These are phyloP conservation scores for Xerocomus minutiporus DNA, from an alignment of 1,284 basidiomycete genomes.

Conservation along the genomic window DNA sequence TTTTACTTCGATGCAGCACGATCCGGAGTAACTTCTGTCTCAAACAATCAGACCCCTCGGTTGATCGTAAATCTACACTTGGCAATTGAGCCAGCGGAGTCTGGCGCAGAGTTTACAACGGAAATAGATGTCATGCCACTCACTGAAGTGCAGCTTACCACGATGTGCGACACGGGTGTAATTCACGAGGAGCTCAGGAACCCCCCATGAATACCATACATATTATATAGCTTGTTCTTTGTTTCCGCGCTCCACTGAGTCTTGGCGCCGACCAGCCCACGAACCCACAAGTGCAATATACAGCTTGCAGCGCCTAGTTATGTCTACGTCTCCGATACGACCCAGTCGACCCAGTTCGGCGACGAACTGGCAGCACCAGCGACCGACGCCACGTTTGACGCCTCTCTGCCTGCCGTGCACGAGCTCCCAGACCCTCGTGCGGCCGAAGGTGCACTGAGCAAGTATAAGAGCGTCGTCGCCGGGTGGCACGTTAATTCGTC, in stretches of 20 bases:
- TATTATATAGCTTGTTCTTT: background rate
- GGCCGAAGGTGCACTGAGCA: constrained; percentile 28
- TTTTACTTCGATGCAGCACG: background rate
- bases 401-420: constrained; percentile 3
- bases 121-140: background rate
- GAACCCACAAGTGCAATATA: background rate
- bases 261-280: background rate
- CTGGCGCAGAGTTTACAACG: constrained; percentile 16
- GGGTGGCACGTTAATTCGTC: constrained; percentile 34
- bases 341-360: constrained; percentile 30
- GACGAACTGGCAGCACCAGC: constrained; percentile 18
- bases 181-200: background rate
- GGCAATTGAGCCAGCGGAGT: constrained; percentile 9
- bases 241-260: background rate
- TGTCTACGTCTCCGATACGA: constrained; percentile 32
- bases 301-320: constrained; percentile 1
- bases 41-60: constrained; percentile 16
- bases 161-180: background rate
- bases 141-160: background rate
- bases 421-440: constrained; percentile 26
- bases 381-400: constrained; percentile 12
- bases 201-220: too few relatives aligned
- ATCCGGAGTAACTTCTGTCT: background rate
- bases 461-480: constrained; percentile 36
- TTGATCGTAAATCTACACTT: constrained; percentile 23